A percentile compares a stretch with the other conserved stretches of the same genome.
Evolutionary conservation across 176 grass and related monocot species (phyloP).

Genomic region (Metroxylon sagu): DNA sequence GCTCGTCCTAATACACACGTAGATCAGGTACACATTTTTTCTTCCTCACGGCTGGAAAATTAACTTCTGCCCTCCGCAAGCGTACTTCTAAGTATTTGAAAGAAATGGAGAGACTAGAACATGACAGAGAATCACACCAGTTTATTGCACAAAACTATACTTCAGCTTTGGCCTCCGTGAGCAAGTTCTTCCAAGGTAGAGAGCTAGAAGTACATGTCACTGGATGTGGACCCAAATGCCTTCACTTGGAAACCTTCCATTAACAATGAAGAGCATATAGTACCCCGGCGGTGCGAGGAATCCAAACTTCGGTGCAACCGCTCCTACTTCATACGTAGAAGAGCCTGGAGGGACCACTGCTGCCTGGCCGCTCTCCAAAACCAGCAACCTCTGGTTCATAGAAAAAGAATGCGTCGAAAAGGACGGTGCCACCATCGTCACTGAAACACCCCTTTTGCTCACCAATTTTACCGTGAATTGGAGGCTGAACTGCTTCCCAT

Average conservation of each 20-base stretch:
- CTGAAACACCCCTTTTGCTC: constrained; percentile 9
- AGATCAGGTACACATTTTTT: no score
- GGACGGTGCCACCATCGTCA: constrained; percentile 58
- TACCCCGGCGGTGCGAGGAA: not conserved
- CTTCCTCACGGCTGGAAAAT: no score
- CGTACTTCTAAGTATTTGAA: no score
- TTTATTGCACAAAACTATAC: no score
- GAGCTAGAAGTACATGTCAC: not conserved
- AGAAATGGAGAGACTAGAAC: no score
- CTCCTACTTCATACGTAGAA: not conserved
- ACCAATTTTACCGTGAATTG: constrained; percentile 21
- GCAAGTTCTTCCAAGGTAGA: no score
- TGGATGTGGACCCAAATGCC: not conserved
- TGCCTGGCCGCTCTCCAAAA: constrained; percentile 27
- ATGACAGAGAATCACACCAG: no score
- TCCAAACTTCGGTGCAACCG: not conserved
- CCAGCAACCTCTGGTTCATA: constrained; percentile 72
- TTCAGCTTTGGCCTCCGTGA: no score
- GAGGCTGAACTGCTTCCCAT: constrained; percentile 31
- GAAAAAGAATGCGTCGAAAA: constrained; percentile 80
- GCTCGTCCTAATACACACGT: no score
- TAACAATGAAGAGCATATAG: constrained; percentile 1
- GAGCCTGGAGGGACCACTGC: no score
- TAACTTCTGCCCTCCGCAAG: no score
- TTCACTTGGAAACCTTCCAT: not conserved